These are phyloP conservation scores for Erigeron canadensis DNA, from an alignment of 129 eudicot species.

Conservation along the genomic window DNA sequence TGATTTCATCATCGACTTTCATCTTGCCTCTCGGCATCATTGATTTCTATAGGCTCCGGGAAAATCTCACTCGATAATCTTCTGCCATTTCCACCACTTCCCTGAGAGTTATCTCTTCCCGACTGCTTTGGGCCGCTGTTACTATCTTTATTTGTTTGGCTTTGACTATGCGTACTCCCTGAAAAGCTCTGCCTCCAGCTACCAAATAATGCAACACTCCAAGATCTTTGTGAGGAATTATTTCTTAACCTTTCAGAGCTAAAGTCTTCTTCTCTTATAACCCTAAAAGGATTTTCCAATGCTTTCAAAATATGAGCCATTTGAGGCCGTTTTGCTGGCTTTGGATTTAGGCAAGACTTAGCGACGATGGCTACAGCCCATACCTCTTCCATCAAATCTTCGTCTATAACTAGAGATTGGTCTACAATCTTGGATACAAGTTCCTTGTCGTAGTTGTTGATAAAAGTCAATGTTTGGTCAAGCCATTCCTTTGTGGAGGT, in stretches of 20 bases:
- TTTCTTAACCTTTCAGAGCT: slow-evolving; percentile 65
- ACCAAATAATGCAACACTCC: slow-evolving; percentile 75
- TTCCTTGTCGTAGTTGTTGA: slow-evolving; percentile 65
- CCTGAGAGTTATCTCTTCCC: slow-evolving; percentile 52
- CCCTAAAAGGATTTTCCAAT: slow-evolving; percentile 77
- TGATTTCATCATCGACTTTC: slow-evolving; percentile 25
- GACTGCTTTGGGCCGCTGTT: slow-evolving; percentile 33
- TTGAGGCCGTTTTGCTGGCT: slow-evolving; percentile 62
- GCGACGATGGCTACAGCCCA: slow-evolving; percentile 95
- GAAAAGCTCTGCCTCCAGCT: slow-evolving; percentile 83
- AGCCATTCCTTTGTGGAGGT: slow-evolving; percentile 54
- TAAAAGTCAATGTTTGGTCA: slow-evolving; percentile 47
- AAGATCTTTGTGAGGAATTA: slow-evolving; percentile 59
- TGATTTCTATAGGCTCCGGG: slow-evolving; percentile 52
- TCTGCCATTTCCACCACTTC: slow-evolving; percentile 59
- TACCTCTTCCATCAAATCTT: slow-evolving; percentile 79
- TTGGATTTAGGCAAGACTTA: slow-evolving; percentile 76
- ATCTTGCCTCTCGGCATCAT: slow-evolving; percentile 45
- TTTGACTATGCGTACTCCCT: slow-evolving; percentile 39
- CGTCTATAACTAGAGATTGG: slow-evolving; percentile 66
- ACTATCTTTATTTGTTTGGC: slow-evolving; percentile 43
- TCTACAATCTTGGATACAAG: slow-evolving; percentile 56
- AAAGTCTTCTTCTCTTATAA: slow-evolving; percentile 66
- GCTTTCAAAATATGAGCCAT: slow-evolving; percentile 80
- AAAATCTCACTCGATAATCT: slow-evolving; percentile 58